Evolutionary conservation across 2,329 filamentous ascomycete species (phyloP), one percentile per base, ranked within the genome.

Genomic region (Xylaria sp.): DNA sequence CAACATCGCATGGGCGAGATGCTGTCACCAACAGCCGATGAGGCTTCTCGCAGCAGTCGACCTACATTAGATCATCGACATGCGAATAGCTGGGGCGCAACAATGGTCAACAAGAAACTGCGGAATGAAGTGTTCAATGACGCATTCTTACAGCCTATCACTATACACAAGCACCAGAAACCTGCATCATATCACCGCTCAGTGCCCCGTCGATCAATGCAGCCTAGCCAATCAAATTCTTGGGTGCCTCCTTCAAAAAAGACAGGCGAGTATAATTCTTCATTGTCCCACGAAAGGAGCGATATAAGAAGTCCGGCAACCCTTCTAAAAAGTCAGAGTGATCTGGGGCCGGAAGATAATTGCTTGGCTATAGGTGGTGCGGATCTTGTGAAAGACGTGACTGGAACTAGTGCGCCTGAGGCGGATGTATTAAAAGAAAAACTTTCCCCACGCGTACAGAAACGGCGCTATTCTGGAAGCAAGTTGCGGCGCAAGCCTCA

Each of bases 41-140:
- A 68, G 18, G 50, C 64, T 23, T 32, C 70, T 51, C 46, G 63
- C 50, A 59, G 66, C 34, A 51, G 57, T 20, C 75, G 85, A 25
- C 85, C 86, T 4, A 78, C 75, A 2, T 75, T 90, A 68, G 86
- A 88, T 28, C 84, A 89, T 52, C 83, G 87, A 23, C 85, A 86
- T 75, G 86, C 88, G 8, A 88, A 88, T 73, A 90, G 89, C 76
- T 98, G 95, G 94, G 94, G 95, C 8, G 94, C 94, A 18, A 98
- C 94, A 0, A 94, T 92, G 25, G 92, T 98, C 68, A 98, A 98
- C 78, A 92, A 92, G 75, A 90, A 91, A 68, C 82, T 98, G 48
- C 91, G 94, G 69, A 95, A 97, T 78, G 93, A 97, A 79, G 94
- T 98, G 0, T 91, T 98, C 77, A 93, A 94, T 48, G 94, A 98